Evolutionary conservation across 1,284 basidiomycete species (phyloP).

Genomic region (Irpex lacteus): DNA sequence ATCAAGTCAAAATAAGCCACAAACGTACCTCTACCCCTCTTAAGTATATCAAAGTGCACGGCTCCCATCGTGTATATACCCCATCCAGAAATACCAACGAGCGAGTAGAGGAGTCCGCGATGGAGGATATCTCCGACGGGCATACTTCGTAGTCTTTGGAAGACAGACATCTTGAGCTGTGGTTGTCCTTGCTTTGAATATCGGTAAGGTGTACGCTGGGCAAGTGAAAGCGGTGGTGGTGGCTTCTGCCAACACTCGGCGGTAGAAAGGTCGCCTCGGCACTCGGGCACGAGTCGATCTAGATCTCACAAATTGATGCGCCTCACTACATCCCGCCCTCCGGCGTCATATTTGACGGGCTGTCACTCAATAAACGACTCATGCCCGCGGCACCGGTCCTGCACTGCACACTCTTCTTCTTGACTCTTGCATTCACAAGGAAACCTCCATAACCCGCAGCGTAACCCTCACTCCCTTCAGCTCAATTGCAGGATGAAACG

Average conservation of each 20-base stretch:
- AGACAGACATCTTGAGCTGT: constrained; percentile 3
- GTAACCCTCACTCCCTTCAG: neutral
- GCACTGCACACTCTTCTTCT: neutral
- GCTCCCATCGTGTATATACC: constrained; percentile 29
- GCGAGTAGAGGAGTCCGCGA: constrained; percentile 24
- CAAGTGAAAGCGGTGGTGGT: neutral
- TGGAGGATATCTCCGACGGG: constrained; percentile 26
- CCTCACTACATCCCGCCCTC: neutral
- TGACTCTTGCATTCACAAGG: neutral
- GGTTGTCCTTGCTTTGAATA: neutral
- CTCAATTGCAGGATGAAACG: neutral
- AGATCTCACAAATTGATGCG: neutral
- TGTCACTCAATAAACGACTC: neutral
- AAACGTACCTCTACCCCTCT: constrained; percentile 26
- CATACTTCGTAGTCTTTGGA: constrained; percentile 11
- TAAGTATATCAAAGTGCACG: constrained; percentile 28
- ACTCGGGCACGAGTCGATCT: neutral
- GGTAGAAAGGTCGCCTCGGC: neutral
- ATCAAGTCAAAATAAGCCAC: neutral
- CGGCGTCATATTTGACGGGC: neutral
- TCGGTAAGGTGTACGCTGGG: neutral
- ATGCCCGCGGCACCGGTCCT: neutral
- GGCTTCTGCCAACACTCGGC: neutral
- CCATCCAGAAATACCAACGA: constrained; percentile 28
- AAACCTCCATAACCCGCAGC: neutral